phyloP scores from a whole-genome alignment of 805 yeast genomes.

The Yarrowia osloensis region DNA sequence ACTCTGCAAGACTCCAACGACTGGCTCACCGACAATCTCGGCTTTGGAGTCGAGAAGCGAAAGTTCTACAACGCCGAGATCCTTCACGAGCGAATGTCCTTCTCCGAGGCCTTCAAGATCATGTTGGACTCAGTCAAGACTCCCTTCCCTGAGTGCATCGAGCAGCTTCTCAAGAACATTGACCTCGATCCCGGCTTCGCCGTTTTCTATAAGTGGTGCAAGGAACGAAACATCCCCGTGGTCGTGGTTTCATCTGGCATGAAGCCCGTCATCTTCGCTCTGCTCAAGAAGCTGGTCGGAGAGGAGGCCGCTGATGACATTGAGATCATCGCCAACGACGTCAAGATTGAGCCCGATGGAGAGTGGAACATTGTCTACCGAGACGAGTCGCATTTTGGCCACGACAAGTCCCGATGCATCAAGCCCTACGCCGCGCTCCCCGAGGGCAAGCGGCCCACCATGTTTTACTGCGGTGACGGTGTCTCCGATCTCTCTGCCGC shows the following conservation, averaged over 20 bases:
- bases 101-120: slow-evolving; percentile 74
- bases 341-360: slow-evolving; percentile 54
- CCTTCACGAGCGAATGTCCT: slow-evolving; percentile 60
- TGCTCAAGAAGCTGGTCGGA: slow-evolving; percentile 74
- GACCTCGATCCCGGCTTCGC: slow-evolving; percentile 89
- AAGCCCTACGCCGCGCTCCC: slow-evolving; percentile 47
- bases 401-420: slow-evolving; percentile 87
- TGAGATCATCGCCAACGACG: slow-evolving; percentile 81
- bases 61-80: slow-evolving; percentile 68
- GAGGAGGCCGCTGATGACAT: slow-evolving; percentile 68
- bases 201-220: slow-evolving; percentile 78
- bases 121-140: slow-evolving; percentile 80
- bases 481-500: slow-evolving; percentile 95
- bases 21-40: slow-evolving; percentile 81
- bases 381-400: slow-evolving; percentile 89
- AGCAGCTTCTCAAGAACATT: slow-evolving; percentile 61
- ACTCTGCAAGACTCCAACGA: slow-evolving; percentile 95
- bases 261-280: slow-evolving; percentile 84
- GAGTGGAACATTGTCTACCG: slow-evolving; percentile 83
- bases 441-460: slow-evolving; percentile 54
- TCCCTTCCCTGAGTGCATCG: slow-evolving; percentile 82
- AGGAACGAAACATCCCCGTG: slow-evolving; percentile 70
- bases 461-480: slow-evolving; percentile 97
- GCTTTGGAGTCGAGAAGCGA: slow-evolving; percentile 76
- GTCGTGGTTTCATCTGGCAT: slow-evolving; percentile 90